A percentile compares a stretch with the other conserved stretches of the same genome.
These are phyloP conservation scores for Centaurea solstitialis DNA, from an alignment of 129 eudicot genomes.

Conservation along the genomic window DNA sequence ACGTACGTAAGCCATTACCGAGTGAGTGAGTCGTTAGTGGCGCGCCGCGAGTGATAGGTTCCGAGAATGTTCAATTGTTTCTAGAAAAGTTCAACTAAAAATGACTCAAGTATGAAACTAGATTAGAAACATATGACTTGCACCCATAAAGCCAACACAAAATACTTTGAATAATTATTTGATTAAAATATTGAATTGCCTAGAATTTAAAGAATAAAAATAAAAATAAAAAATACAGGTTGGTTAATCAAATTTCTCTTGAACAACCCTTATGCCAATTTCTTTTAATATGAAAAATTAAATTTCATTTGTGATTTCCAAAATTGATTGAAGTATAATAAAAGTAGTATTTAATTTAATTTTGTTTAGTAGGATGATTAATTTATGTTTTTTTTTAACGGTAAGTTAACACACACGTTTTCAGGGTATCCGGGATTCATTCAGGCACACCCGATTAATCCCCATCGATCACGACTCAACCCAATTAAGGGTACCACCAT, in stretches of 20 bases:
- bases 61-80: slow-evolving; percentile 26
- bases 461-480: too few relatives aligned
- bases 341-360: too few relatives aligned
- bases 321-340: too few relatives aligned
- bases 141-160: slow-evolving; percentile 27
- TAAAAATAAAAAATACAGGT: neutral
- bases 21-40: slow-evolving; percentile 38
- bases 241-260: neutral
- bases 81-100: slow-evolving; percentile 23
- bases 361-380: too few relatives aligned
- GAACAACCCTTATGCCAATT: neutral
- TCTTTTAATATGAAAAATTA: neutral
- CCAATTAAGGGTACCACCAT: too few relatives aligned
- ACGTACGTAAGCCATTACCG: slow-evolving; percentile 39
- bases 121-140: slow-evolving; percentile 2
- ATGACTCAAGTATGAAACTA: slow-evolving; percentile 18
- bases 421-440: too few relatives aligned
- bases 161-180: slow-evolving; percentile 9
- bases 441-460: too few relatives aligned
- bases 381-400: too few relatives aligned
- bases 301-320: neutral
- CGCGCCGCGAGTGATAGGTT: slow-evolving; percentile 25
- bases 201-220: neutral
- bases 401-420: too few relatives aligned
- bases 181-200: neutral